phyloP scores from a whole-genome alignment of 164 flowering plant species.

The Umbilicus rupestris region DNA sequence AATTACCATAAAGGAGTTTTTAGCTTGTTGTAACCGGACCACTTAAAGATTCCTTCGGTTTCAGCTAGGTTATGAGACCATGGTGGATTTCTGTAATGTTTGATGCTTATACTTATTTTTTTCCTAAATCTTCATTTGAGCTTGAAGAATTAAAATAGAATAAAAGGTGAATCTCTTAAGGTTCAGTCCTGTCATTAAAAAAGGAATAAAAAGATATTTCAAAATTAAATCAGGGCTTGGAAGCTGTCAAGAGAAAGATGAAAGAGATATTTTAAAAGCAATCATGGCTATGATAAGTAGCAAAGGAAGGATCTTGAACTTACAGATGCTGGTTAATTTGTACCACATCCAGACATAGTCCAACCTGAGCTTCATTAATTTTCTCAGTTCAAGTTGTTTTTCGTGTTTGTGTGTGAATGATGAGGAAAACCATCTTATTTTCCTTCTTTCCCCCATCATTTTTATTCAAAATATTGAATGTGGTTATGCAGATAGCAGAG shows the following conservation, averaged over 20 bases:
- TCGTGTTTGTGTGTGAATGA: background rate
- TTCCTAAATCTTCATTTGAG: background rate
- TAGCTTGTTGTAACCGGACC: background rate
- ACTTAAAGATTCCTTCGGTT: background rate
- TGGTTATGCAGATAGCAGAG: constrained; percentile 72
- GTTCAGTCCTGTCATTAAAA: background rate
- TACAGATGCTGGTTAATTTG: background rate
- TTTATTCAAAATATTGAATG: background rate
- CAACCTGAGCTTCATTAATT: background rate
- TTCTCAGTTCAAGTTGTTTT: background rate
- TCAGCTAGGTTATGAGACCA: background rate
- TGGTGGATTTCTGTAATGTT: background rate
- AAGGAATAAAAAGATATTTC: background rate
- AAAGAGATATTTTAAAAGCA: background rate
- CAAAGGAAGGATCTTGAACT: background rate
- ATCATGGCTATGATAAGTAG: background rate
- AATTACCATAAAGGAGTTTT: background rate
- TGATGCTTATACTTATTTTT: background rate
- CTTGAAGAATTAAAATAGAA: background rate
- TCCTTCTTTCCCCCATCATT: background rate
- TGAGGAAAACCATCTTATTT: background rate
- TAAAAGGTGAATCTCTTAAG: background rate
- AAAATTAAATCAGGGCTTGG: background rate
- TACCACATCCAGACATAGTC: background rate
- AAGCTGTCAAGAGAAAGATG: background rate